phyloP scores from a whole-genome alignment of 1,139 yeast species.

The Groenewaldozyma auringiensis region DNA sequence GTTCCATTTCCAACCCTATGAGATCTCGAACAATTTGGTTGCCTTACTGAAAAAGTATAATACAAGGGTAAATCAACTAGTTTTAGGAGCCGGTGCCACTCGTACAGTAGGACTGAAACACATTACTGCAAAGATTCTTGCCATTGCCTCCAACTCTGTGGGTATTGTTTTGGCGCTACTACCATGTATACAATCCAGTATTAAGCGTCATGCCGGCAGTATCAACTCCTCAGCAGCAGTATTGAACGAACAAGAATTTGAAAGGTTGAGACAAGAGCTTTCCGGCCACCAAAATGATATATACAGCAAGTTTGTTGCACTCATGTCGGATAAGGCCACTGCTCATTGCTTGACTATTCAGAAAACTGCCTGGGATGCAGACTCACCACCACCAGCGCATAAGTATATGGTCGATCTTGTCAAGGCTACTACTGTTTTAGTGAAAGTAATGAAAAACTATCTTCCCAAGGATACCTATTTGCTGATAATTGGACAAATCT shows the following conservation, averaged over 20 bases:
- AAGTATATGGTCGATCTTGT: slow-evolving; percentile 60
- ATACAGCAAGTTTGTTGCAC: slow-evolving; percentile 56
- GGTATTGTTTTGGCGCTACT: slow-evolving; percentile 36
- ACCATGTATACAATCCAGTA: slow-evolving; percentile 31
- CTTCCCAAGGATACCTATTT: slow-evolving; percentile 46
- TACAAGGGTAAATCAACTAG: slow-evolving; percentile 51
- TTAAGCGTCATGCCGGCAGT: slow-evolving; percentile 20
- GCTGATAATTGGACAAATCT: slow-evolving; percentile 33
- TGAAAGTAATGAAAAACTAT: slow-evolving; percentile 53
- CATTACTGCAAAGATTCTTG: slow-evolving; percentile 67
- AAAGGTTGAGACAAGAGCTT: slow-evolving; percentile 29
- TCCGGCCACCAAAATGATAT: slow-evolving; percentile 57
- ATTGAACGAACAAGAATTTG: slow-evolving; percentile 37
- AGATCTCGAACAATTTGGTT: slow-evolving; percentile 33
- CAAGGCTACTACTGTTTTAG: slow-evolving; percentile 57
- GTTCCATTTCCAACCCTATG: slow-evolving; percentile 43
- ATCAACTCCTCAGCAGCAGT: slow-evolving; percentile 14
- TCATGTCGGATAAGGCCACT: slow-evolving; percentile 60
- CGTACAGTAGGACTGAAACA: slow-evolving; percentile 67
- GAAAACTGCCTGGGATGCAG: slow-evolving; percentile 45
- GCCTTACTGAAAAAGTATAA: slow-evolving; percentile 50
- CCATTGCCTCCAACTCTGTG: slow-evolving; percentile 57
- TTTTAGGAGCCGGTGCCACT: slow-evolving; percentile 72
- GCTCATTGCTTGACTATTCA: slow-evolving; percentile 43
- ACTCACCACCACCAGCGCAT: slow-evolving; percentile 41